Percentiles rank a stretch among this genome's conserved stretches.
phyloP scores from a whole-genome alignment of 805 yeast genomes.

The Candida jianshihensis region DNA sequence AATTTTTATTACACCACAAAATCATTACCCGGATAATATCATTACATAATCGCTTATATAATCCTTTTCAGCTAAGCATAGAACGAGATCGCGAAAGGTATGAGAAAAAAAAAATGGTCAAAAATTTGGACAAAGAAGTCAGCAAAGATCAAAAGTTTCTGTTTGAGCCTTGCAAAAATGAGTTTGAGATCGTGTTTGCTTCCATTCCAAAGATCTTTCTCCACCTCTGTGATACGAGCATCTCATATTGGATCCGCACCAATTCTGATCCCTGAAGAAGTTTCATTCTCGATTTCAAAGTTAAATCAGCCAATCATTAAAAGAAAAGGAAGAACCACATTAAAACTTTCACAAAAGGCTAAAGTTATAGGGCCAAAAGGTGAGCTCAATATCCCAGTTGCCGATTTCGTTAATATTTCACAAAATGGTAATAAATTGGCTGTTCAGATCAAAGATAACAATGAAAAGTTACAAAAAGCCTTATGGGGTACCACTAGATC shows the following conservation, averaged over 20 bases:
- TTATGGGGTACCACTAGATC: conserved; percentile 96
- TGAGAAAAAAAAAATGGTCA: neutral
- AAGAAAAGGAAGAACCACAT: conserved; percentile 57
- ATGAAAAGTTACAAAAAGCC: conserved; percentile 62
- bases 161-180: neutral
- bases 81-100: too few relatives aligned
- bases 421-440: conserved; percentile 34
- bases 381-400: conserved; percentile 50
- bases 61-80: too few relatives aligned
- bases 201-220: conserved; percentile 25
- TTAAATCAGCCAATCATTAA: conserved; percentile 51
- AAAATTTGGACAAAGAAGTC: neutral
- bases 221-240: conserved; percentile 22
- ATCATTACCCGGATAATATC: neutral
- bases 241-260: conserved; percentile 84
- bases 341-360: conserved; percentile 51
- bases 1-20: neutral
- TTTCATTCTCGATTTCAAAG: conserved; percentile 38
- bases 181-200: neutral
- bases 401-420: conserved; percentile 56
- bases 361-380: conserved; percentile 79
- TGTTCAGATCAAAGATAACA: conserved; percentile 52
- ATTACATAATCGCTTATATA: too few relatives aligned
- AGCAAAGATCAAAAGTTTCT: too few relatives aligned
- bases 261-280: conserved; percentile 58